These are phyloP conservation scores for Odontarrhena argentea DNA, from an alignment of 345 rosid genomes.

Conservation along the genomic window DNA sequence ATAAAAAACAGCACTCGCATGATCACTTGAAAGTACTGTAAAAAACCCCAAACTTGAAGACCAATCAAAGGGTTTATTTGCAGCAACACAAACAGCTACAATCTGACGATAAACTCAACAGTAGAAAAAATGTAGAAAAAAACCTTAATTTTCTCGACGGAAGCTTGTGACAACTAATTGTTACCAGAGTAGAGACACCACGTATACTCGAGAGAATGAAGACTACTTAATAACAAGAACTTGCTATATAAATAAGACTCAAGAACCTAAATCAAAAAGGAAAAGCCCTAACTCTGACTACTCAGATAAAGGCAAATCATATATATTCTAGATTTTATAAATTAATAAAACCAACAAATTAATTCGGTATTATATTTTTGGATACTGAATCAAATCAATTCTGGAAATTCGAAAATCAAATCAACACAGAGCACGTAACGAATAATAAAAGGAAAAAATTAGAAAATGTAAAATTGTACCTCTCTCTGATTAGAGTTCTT, in stretches of 20 bases:
- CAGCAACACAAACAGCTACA: neutral
- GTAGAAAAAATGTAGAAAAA: conserved; percentile 6
- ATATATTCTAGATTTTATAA: conserved; percentile 8
- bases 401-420: neutral
- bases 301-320: conserved; percentile 16
- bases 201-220: neutral
- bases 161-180: neutral
- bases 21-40: too few relatives aligned
- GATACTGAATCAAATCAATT: too few relatives aligned
- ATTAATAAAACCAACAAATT: neutral
- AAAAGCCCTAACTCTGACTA: conserved; percentile 1
- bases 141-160: neutral
- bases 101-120: neutral
- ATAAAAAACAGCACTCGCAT: too few relatives aligned
- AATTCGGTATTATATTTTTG: too few relatives aligned
- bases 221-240: neutral
- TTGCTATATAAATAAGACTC: neutral
- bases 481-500: conserved; percentile 48
- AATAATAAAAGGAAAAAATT: neutral
- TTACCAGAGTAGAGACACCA: neutral
- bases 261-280: conserved; percentile 8
- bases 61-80: neutral
- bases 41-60: neutral
- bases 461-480: conserved; percentile 33
- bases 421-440: conserved; percentile 3